Conservation (phyloP, 148 eudicot genomes). For the Rhododendron vialii region DNA sequence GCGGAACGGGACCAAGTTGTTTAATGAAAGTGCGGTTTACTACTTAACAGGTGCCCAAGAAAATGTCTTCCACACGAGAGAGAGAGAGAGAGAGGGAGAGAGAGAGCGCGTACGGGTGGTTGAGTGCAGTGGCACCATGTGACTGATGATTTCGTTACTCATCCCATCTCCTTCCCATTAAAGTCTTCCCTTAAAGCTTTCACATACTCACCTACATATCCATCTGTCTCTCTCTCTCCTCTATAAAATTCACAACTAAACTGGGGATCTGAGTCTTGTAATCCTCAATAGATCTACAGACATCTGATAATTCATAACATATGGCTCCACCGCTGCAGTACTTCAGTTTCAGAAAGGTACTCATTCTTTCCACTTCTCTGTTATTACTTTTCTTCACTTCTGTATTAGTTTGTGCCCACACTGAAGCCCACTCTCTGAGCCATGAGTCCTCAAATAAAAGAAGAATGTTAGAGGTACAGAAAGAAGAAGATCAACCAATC, state of each 20-base stretch:
- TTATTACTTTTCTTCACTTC: slow-evolving; percentile 19
- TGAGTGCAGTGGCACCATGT: background rate
- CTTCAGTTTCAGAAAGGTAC: slow-evolving; percentile 28
- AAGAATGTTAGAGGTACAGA: slow-evolving; percentile 21
- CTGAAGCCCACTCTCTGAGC: slow-evolving; percentile 11
- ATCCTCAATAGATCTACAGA: slow-evolving; percentile 20
- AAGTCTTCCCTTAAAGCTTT: background rate
- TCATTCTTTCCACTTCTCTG: slow-evolving; percentile 17
- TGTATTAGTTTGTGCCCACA: slow-evolving; percentile 18
- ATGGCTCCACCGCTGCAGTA: slow-evolving; percentile 50
- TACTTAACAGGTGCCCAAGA: background rate
- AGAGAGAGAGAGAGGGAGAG: background rate
- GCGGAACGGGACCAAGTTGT: too few species aligned
- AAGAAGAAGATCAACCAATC: slow-evolving; percentile 15
- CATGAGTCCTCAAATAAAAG: slow-evolving; percentile 12
- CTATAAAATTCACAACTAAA: slow-evolving; percentile 19
- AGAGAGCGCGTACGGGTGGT: background rate
- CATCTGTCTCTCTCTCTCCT: background rate
- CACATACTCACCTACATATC: background rate
- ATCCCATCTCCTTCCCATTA: background rate
- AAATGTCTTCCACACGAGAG: background rate
- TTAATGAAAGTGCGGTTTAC: too few species aligned
- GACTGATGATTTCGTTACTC: background rate
- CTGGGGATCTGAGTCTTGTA: background rate
- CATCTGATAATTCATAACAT: slow-evolving; percentile 3